Evolutionary conservation across 768 basidiomycete species (phyloP), one percentile per base, ranked within the genome.

Genomic region (Hericium coralloides): DNA sequence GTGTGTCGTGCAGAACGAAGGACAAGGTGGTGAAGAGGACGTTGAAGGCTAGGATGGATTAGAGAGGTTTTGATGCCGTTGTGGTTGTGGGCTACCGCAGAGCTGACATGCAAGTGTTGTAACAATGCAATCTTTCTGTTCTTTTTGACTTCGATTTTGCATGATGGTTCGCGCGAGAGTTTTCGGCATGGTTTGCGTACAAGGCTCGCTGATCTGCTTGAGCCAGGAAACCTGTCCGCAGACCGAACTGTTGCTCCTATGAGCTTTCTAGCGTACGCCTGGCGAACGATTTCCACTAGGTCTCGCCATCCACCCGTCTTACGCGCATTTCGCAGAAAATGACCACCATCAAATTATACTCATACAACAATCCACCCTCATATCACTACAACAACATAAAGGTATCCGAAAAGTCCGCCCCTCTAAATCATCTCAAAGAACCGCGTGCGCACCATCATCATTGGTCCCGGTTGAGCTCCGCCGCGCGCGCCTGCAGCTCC

Each of bases 41-140:
- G 58, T 72, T 98, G 70, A 92, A 92, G 72, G 85, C 83, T 45
- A 82, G 95, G 67, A 94, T 95, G 92, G 95, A 98, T 70, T 98
- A 74, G 76, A 48, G 37, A 63, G 49, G 59, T 57, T 39, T 18
- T 10, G n/a, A n/a, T n/a, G n/a, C n/a, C n/a, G n/a, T 3, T 38
- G 31, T 56, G 17, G 43, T n/a, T n/a, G n/a, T 45, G 43, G 26
- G 31, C 31, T 31, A 9, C 31, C 31, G 31, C 31, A 31, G 31
- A 31, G 31, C 31, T 31, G 31, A 31, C 31, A 31, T 31, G 31
- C 31, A 31, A 31, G 10, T 45, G 43, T 45, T 45, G 43, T 45
- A 45, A 18, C 15, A 45, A 45, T 45, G 43, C 43, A 45, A 45
- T 45, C 17, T n/a, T n/a, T 45, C 6, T 45, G 7, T 15, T 45